Conservation (phyloP, 225 moss, liverwort and hornwort genomes). For the Sphagnum tenellum region DNA sequence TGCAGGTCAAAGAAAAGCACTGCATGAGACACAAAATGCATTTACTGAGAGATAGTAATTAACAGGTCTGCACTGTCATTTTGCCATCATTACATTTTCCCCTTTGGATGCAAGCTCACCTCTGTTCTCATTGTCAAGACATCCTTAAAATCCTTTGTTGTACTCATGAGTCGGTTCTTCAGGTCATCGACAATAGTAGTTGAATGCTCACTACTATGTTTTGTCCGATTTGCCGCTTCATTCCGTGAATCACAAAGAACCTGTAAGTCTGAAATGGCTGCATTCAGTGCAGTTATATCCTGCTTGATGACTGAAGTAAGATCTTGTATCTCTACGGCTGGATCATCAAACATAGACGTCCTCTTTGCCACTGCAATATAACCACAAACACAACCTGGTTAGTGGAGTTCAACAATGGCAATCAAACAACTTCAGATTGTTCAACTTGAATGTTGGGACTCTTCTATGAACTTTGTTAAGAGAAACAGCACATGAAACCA, state of each 20-base stretch:
- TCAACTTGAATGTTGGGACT: no score
- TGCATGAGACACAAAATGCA: not conserved
- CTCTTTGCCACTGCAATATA: conserved; percentile 81
- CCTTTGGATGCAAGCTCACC: conserved; percentile 26
- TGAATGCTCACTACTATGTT: conserved; percentile 93
- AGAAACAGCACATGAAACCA: no score
- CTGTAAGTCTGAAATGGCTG: conserved; percentile 87
- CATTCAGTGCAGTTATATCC: conserved; percentile 95
- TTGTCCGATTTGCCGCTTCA: conserved; percentile 61
- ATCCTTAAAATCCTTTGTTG: conserved; percentile 98
- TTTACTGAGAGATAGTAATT: not conserved
- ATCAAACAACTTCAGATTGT: conserved; percentile 1
- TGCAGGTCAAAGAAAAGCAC: conserved; percentile 15
- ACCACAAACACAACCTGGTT: not conserved
- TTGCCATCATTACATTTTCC: not conserved
- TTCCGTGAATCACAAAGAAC: conserved; percentile 78
- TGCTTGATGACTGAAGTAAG: conserved; percentile 94
- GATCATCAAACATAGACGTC: conserved; percentile 99
- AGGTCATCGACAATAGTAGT: conserved; percentile 92
- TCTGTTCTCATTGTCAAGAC: conserved; percentile 89
- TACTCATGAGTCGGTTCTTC: conserved; percentile 95
- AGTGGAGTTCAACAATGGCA: not conserved
- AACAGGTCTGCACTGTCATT: not conserved
- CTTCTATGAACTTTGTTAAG: no score
- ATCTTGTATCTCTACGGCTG: conserved; percentile 96